Conservation (phyloP, 2,329 filamentous ascomycete genomes). For the Dissoconium aciculare region DNA sequence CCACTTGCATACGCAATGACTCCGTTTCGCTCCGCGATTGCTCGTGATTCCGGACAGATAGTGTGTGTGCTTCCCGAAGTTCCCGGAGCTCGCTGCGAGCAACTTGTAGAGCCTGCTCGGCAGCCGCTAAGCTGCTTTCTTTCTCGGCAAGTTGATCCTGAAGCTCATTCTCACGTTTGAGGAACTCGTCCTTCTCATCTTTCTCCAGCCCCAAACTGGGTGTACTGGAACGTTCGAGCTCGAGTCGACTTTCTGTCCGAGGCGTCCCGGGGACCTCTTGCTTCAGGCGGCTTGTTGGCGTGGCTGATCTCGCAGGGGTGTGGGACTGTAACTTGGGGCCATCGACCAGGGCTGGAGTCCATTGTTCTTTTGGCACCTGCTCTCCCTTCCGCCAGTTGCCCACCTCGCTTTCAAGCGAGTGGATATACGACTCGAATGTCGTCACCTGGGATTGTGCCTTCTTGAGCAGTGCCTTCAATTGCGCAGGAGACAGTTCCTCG, state of each 20-base stretch:
- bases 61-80: constrained; percentile 72
- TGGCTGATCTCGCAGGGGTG: constrained; percentile 41
- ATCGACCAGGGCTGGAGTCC: constrained; percentile 53
- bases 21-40: constrained; percentile 73
- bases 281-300: constrained; percentile 40
- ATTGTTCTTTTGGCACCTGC: constrained; percentile 72
- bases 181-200: constrained; percentile 91
- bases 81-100: constrained; percentile 73
- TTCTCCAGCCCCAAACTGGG: constrained; percentile 82
- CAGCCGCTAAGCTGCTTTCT: constrained; percentile 63
- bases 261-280: constrained; percentile 34
- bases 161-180: constrained; percentile 87
- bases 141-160: constrained; percentile 93
- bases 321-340: constrained; percentile 30
- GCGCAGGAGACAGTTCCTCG: constrained; percentile 84
- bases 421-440: constrained; percentile 76
- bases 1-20: constrained; percentile 89
- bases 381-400: constrained; percentile 79
- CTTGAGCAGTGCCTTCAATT: constrained; percentile 83
- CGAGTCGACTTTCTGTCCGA: constrained; percentile 49
- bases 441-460: constrained; percentile 83
- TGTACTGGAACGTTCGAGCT: constrained; percentile 66
- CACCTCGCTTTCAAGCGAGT: constrained; percentile 69
- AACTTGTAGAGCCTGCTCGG: constrained; percentile 67
- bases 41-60: constrained; percentile 80